Evolutionary conservation across 495 filamentous ascomycete genomes (phyloP).

Genomic region (Staphylotrichum longicolle): DNA sequence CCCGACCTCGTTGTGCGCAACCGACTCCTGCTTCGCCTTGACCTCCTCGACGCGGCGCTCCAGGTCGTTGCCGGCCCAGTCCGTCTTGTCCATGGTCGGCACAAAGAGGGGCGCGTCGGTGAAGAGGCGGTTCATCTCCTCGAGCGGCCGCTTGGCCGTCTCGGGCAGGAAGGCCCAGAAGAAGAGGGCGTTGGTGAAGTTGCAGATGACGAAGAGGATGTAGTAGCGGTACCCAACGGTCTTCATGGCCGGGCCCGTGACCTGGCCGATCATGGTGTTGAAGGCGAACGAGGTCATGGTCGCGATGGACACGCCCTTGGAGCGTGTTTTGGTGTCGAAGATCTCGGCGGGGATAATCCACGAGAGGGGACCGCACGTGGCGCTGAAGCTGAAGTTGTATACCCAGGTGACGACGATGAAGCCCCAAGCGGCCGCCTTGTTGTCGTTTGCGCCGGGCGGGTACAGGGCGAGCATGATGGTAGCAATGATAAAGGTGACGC

Average conservation of each 20-base stretch:
- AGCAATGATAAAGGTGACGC: slow-evolving; percentile 18
- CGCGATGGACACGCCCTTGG: slow-evolving; percentile 18
- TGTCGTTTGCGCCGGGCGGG: slow-evolving; percentile 7
- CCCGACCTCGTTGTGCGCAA: not conserved
- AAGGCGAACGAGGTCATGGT: slow-evolving; percentile 17
- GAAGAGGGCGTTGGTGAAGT: slow-evolving; percentile 19
- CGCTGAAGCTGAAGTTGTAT: slow-evolving; percentile 20
- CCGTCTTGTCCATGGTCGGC: slow-evolving; percentile 16
- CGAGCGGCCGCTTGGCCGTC: slow-evolving; percentile 15
- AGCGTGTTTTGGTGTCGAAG: slow-evolving; percentile 11
- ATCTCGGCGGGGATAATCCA: slow-evolving; percentile 19
- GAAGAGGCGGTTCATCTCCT: slow-evolving; percentile 18
- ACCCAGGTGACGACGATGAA: slow-evolving; percentile 16
- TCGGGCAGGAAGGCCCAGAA: slow-evolving; percentile 19
- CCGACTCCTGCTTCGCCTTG: slow-evolving; percentile 16
- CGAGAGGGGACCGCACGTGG: slow-evolving; percentile 13
- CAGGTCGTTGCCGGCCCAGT: slow-evolving; percentile 9
- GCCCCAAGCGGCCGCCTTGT: slow-evolving; percentile 15
- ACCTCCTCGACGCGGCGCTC: slow-evolving; percentile 14
- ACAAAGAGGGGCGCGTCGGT: slow-evolving; percentile 13
- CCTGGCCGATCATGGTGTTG: slow-evolving; percentile 20
- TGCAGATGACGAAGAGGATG: slow-evolving; percentile 14
- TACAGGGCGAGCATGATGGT: slow-evolving; percentile 14
- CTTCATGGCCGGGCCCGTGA: slow-evolving; percentile 15
- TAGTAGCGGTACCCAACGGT: slow-evolving; percentile 8